Base-by-base conservation (phyloP, 768 basidiomycete genomes). In the Sporobolomyces pararoseus region DNA sequence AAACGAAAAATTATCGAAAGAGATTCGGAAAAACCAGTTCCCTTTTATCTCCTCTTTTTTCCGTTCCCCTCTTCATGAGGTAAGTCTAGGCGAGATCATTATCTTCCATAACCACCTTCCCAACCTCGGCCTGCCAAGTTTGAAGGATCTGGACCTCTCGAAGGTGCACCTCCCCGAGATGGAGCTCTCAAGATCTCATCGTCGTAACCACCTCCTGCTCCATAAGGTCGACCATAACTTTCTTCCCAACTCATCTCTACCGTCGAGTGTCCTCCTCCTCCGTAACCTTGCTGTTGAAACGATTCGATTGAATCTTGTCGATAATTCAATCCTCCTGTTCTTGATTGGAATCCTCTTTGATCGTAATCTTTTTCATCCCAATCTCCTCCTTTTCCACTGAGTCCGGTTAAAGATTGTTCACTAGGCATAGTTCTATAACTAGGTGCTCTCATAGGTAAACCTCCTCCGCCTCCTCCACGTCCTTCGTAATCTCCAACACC, bases 231-330 rank as follows among this genome's bases (percentile, higher is more conserved):
- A n/a, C 54, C 65, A 29, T 50, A 27, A 32, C 65, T 58, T 61
- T 68, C 67, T 39, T 68, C 67, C 67, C 67, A 68, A n/a, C n/a
- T n/a, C 25, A 49, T 59, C 3, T 59, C 58, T 19, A 60, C 59
- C 1, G 25, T 14, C 9, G 32, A 49, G 31, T 44, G 32, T 17
- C 7, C 60, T 17, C 61, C 34, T 23, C 17, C 32, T 23, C 35
- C 46, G 23, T 47, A 47, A 32, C 19, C 17, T 34, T 52, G 46
- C 47, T 25, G 42, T 29, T 54, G 50, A 35, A 25, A 17, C 29
- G 65, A 50, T 2, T 66, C 65, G 65, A 31, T 53, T 17, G 55
- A 51, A 34, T 71, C 62, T 16, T 53, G 61, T 21, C 57, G 32
- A 21, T 55, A 35, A 31, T 29, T 16, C 42, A 21, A 13, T 32